phyloP scores from a whole-genome alignment of 2,329 filamentous ascomycete species.

The Fusarium ambrosium region DNA sequence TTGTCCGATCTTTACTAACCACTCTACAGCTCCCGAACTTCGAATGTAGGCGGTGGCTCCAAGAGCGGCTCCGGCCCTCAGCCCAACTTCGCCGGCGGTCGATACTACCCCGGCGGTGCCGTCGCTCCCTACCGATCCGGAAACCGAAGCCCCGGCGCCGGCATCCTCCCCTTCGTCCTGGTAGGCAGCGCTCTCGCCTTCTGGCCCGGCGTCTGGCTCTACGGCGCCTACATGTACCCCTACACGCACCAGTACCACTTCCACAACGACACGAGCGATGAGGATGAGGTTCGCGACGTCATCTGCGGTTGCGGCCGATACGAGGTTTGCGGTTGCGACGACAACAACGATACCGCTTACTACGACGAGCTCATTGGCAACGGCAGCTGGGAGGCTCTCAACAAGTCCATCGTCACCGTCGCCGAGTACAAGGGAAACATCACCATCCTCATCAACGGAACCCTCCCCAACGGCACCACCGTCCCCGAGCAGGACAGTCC shows the following conservation, averaged over 20 bases:
- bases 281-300: slow-evolving; percentile 53
- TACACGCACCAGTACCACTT: slow-evolving; percentile 59
- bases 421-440: slow-evolving; percentile 70
- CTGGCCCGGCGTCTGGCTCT: slow-evolving; percentile 76
- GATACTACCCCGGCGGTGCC: slow-evolving; percentile 77
- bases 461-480: slow-evolving; percentile 78
- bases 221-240: slow-evolving; percentile 72
- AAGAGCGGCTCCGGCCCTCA: slow-evolving; percentile 69
- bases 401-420: slow-evolving; percentile 73
- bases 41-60: slow-evolving; percentile 65
- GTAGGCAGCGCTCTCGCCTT: slow-evolving; percentile 64
- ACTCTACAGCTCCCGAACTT: not conserved
- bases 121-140: slow-evolving; percentile 72
- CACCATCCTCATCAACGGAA: slow-evolving; percentile 81
- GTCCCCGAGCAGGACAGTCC: slow-evolving; percentile 53
- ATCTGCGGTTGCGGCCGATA: slow-evolving; percentile 66
- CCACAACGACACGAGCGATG: slow-evolving; percentile 63
- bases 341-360: slow-evolving; percentile 72
- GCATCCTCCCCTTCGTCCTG: slow-evolving; percentile 67
- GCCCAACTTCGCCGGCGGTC: slow-evolving; percentile 71
- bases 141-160: slow-evolving; percentile 62
- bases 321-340: slow-evolving; percentile 75
- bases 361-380: slow-evolving; percentile 74
- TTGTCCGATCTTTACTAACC: slow-evolving; percentile 7
- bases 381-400: slow-evolving; percentile 70